A percentile compares a stretch with the other conserved stretches of the same genome.
Evolutionary conservation across 2,329 filamentous ascomycete genomes (phyloP).

Genomic region (Chaetomiaceae sp.): DNA sequence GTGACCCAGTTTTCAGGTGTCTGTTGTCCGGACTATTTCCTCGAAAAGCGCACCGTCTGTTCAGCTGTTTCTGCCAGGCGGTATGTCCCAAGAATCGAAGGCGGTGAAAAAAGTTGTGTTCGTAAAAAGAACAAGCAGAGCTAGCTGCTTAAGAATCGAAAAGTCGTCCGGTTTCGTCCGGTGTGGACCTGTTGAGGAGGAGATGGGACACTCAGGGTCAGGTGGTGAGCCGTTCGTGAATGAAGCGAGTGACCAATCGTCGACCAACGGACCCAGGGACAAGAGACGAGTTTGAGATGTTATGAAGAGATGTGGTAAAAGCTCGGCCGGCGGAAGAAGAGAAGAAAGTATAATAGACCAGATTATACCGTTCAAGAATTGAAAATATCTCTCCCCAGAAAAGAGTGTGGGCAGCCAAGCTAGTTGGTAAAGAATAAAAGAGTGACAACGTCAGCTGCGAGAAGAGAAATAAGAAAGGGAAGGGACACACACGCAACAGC

Average conservation of each 20-base stretch:
- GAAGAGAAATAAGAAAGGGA: conserved; percentile 35
- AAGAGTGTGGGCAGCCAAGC: conserved; percentile 56
- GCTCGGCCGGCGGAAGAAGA: conserved; percentile 24
- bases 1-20: conserved; percentile 24
- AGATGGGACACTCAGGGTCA: conserved; percentile 6
- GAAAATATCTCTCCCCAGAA: conserved; percentile 36
- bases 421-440: conserved; percentile 44
- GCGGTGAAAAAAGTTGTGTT: conserved; percentile 25
- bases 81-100: conserved; percentile 37
- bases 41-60: conserved; percentile 10
- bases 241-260: conserved; percentile 20
- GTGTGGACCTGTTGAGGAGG: conserved; percentile 13
- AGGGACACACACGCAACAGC: conserved; percentile 33
- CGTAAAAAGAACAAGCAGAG: conserved; percentile 33
- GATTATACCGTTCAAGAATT: conserved; percentile 35
- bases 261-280: conserved; percentile 17
- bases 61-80: conserved; percentile 30
- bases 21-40: conserved; percentile 2
- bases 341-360: conserved; percentile 31
- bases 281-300: conserved; percentile 18
- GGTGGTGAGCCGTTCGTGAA: not conserved
- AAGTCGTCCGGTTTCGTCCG: conserved; percentile 29
- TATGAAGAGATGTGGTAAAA: conserved; percentile 9
- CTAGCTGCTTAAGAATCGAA: conserved; percentile 45
- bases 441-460: conserved; percentile 39